Evolutionary conservation across 2,329 filamentous ascomycete species (phyloP), one percentile per base, ranked within the genome.

Genomic region (Phoma sp.): DNA sequence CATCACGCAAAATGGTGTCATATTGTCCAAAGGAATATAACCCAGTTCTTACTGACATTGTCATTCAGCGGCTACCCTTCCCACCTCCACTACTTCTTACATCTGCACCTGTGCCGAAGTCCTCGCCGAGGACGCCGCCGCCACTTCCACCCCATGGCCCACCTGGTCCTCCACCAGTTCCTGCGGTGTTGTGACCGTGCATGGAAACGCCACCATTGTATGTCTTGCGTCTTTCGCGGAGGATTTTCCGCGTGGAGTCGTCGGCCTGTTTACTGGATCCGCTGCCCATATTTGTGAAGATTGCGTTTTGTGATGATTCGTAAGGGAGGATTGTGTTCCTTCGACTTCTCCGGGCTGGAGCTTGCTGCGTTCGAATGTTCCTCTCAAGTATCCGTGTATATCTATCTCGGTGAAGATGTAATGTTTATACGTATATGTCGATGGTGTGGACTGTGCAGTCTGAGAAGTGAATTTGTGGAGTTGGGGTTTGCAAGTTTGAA

Each of bases 151-250:
- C 20, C 20, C 10, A n/a, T 12, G 34, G 34, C 5, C 34, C 34
- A 5, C 59, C 76, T 74, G 34, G 12, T 3, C 34, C 34, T 7
- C 34, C 34, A 9, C 34, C 34, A 14, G 20, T 37, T 12, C 34
- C 34, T 7, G 34, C 34, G 34, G 7, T 14, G 2, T 37, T 23
- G 34, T 37, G 10, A 5, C 20, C 34, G 34, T 37, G 20, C 6
- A 37, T 37, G 12, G 34, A 37, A 7, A 37, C 34, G 34, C 34
- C 34, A 14, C 34, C 34, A 7, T 37, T 37, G 12, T 25, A 37
- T 7, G 34, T 37, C n/a, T 37, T 37, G 0, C 34, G 34, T 25
- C 20, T 37, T 23, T 37, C 7, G 34, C 34, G 18, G 20, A 18
- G 34, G 11, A 12, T 9, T 15, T 37, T 9, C 6, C 18, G 17